Evolutionary conservation across 2,329 filamentous ascomycete species (phyloP).

Genomic region (Colletotrichum lindemuthianum): DNA sequence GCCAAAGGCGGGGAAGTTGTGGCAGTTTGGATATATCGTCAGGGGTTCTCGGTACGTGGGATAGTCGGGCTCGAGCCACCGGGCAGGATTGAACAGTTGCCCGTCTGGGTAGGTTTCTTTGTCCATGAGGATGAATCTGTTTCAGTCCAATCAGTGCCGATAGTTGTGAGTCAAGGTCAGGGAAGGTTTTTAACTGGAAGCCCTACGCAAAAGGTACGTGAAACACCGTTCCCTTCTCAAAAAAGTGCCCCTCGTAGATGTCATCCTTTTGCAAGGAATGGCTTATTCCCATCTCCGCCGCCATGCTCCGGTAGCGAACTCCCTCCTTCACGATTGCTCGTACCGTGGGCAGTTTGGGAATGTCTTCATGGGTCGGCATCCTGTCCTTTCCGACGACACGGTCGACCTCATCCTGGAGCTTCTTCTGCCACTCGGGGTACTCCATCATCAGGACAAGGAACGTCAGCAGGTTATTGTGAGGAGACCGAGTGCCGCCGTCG

Average conservation of each 20-base stretch:
- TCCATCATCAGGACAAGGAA: constrained; percentile 41
- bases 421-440: constrained; percentile 45
- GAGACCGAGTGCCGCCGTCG: constrained; percentile 49
- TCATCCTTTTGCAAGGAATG: background rate
- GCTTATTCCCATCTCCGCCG: background rate
- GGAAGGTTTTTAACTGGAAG: rapidly evolving
- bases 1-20: constrained; percentile 58
- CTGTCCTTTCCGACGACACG: constrained; percentile 45
- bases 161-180: background rate
- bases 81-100: constrained; percentile 50
- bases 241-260: background rate
- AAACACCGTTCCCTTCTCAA: background rate
- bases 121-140: constrained; percentile 59
- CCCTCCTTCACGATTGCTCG: background rate
- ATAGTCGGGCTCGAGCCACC: constrained; percentile 48
- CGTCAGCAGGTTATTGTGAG: constrained; percentile 41
- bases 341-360: constrained; percentile 33
- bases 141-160: no score
- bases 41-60: constrained; percentile 52
- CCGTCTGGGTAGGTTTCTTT: constrained; percentile 49
- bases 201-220: background rate
- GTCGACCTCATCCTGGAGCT: constrained; percentile 52
- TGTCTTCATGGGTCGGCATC: constrained; percentile 47
- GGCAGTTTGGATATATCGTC: constrained; percentile 48
- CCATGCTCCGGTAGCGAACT: background rate